Percentiles rank a stretch among this genome's conserved stretches.
These are phyloP conservation scores for Debaryomyces maramus DNA, from an alignment of 805 yeast species.

Conservation along the genomic window DNA sequence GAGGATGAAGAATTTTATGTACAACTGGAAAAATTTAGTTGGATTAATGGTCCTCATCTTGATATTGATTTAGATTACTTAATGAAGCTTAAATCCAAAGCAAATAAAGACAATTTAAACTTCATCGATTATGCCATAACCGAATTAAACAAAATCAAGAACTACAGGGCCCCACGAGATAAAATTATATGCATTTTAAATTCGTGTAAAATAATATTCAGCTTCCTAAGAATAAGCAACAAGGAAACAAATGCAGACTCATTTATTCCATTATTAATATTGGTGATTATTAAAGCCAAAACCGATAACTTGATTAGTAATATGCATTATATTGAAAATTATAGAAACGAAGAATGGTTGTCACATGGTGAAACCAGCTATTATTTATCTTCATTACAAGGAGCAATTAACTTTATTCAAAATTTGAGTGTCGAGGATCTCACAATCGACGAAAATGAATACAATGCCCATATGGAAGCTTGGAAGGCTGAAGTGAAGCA, in stretches of 20 bases:
- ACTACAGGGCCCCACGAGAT: conserved; percentile 91
- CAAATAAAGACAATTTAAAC: conserved; percentile 29
- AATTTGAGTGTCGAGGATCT: conserved; percentile 57
- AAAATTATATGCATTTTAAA: conserved; percentile 88
- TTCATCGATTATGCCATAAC: conserved; percentile 64
- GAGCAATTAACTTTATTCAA: conserved; percentile 80
- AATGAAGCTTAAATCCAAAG: conserved; percentile 27
- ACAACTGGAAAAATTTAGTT: conserved; percentile 62
- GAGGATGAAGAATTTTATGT: conserved; percentile 54
- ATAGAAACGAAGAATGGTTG: conserved; percentile 70
- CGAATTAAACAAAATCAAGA: conserved; percentile 76
- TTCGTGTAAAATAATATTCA: conserved; percentile 90
- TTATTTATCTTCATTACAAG: conserved; percentile 85
- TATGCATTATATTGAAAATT: conserved; percentile 80
- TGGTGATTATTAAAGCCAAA: conserved; percentile 69
- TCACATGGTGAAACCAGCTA: conserved; percentile 85
- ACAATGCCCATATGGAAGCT: conserved; percentile 53
- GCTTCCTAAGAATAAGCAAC: conserved; percentile 71
- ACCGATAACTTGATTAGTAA: conserved; percentile 72
- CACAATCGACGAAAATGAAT: conserved; percentile 62
- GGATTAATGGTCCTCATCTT: conserved; percentile 73
- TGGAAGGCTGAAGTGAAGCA: conserved; percentile 41
- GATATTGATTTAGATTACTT: conserved; percentile 59
- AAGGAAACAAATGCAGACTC: conserved; percentile 84
- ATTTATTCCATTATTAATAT: conserved; percentile 85